Evolutionary conservation across 169 alveolate species (phyloP).

Genomic region (Eimeria necatrix): DNA sequence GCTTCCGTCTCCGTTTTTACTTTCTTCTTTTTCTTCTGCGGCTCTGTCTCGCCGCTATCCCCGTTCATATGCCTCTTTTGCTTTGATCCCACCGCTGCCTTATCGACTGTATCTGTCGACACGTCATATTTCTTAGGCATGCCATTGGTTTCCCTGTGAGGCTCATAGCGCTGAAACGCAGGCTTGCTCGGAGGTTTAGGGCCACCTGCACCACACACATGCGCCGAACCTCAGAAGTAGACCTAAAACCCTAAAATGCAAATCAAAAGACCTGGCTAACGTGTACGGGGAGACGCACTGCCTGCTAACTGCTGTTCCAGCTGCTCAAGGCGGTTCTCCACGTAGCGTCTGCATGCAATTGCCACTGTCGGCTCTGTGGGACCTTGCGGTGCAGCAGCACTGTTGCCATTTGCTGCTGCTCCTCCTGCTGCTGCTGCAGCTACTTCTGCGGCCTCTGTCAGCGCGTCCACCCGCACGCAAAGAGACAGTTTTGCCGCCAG

Average conservation of each 20-base stretch:
- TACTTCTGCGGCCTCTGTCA: conserved; percentile 85
- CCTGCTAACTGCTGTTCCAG: conserved; percentile 71
- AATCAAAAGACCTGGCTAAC: neutral
- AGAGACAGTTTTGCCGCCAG: conserved; percentile 99
- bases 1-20: neutral
- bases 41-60: neutral
- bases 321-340: conserved; percentile 71
- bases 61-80: neutral
- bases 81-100: neutral
- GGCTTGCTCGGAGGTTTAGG: conserved; percentile 52
- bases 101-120: conserved; percentile 71
- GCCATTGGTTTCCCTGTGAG: conserved; percentile 15
- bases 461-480: conserved; percentile 99
- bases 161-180: conserved; percentile 52
- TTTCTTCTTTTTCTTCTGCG: conserved; percentile 2
- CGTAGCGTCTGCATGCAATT: conserved; percentile 77
- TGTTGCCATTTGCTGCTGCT: conserved; percentile 3
- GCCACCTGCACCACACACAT: conserved; percentile 20
- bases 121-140: conserved; percentile 60
- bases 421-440: conserved; percentile 80
- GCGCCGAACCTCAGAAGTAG: neutral
- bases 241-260: neutral
- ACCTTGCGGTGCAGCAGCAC: neutral
- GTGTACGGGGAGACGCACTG: conserved; percentile 5
- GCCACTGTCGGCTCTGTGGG: conserved; percentile 83